These are phyloP conservation scores for Pythium monospermum DNA, from an alignment of 352 stramenopile genomes.

Conservation along the genomic window DNA sequence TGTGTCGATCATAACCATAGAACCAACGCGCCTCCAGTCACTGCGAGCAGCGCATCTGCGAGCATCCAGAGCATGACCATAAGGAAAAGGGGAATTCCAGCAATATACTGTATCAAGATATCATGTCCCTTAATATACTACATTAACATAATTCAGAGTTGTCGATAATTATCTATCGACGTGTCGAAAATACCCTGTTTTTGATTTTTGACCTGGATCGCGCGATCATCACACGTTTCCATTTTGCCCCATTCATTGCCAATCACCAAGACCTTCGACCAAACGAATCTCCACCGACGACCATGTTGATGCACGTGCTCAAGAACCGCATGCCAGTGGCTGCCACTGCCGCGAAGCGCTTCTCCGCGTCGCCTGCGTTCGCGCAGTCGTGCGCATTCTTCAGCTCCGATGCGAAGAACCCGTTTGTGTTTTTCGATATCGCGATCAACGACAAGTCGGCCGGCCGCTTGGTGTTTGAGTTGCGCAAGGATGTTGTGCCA, in stretches of 20 bases:
- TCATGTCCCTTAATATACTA: background rate
- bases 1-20: slow-evolving; percentile 34
- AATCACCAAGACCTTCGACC: background rate
- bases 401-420: slow-evolving; percentile 71
- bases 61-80: background rate
- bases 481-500: slow-evolving; percentile 94
- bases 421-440: slow-evolving; percentile 97
- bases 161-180: background rate
- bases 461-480: slow-evolving; percentile 84
- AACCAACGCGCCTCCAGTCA: slow-evolving; percentile 26
- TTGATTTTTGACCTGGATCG: too few species aligned
- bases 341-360: slow-evolving; percentile 10
- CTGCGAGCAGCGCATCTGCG: slow-evolving; percentile 14
- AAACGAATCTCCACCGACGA: too few species aligned
- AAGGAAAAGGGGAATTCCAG: background rate
- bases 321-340: slow-evolving; percentile 24
- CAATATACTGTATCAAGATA: slow-evolving; percentile 1
- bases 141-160: too few species aligned
- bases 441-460: slow-evolving; percentile 88
- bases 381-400: slow-evolving; percentile 31
- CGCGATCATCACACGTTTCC: too few species aligned
- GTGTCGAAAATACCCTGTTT: too few species aligned
- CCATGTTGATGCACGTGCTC: slow-evolving; percentile 29
- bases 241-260: background rate
- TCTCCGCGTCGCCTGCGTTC: slow-evolving; percentile 11